Base-by-base conservation (phyloP, 2,329 filamentous ascomycete genomes). In the Exophiala calicioides region DNA sequence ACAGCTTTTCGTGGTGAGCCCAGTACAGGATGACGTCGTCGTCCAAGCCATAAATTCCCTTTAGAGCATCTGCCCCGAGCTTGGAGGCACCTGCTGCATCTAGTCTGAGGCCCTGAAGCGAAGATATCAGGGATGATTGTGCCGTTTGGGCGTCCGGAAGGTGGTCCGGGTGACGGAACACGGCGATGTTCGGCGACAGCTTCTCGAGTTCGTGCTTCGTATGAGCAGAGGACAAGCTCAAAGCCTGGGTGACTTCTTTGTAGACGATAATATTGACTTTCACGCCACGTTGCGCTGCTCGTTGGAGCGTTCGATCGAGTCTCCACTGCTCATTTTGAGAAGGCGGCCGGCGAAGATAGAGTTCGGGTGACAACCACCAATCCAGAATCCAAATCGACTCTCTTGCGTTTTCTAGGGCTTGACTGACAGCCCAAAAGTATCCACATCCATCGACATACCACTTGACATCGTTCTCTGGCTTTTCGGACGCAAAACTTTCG, bases 1-100 rank as follows among this genome's bases (percentile, higher is more conserved):
- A 88, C 1, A 95, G 78, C 68, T 96, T 96, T 69, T 96, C 90
- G 59, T 95, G 90, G 60, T 95, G 90, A 2, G 89, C 88, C 90
- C 90, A 95, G 68, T 88, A 95, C 1, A 95, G 71, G 8, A 95
- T 85, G 1, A 90, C 81, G 57, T 86, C 89, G 23, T 90, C 86
- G 24, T 81, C 81, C 38, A 87, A 84, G 43, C 90, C 90, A 61
- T 95, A 95, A 1, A 95, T 68, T 1, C 84, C 81, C 63, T 89
- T 87, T 37, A 95, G 63, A 1, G 85, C 79, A 60, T 93, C 86
- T 18, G 76, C 75, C 0, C 87, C 86, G 32, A 90, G 73, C 58
- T 84, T 84, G 13, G 82, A 77, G 1, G 78, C 67, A 26, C 73
- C 76, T 3, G 76, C 72, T 1, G 80, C 73, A 52, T 72, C 75